Evolutionary conservation across 257 asterid species (phyloP), one percentile per base, ranked within the genome.

Genomic region (Petunia axillaris): DNA sequence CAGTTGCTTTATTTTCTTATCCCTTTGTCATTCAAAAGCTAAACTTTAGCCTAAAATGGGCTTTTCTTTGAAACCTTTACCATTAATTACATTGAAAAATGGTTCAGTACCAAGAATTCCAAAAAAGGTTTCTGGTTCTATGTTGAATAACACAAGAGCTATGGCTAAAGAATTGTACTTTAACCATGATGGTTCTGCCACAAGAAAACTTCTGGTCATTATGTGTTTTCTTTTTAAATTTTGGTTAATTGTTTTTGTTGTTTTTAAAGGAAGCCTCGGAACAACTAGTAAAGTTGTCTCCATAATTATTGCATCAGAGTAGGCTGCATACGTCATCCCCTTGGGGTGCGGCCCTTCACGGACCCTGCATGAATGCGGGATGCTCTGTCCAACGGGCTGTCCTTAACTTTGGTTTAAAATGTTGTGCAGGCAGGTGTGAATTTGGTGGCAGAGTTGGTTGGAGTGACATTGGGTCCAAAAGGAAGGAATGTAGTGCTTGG

Each of bases 401-500:
- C 25, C 25, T 76, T 39, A 44, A 2, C 38, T 1, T 59, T 77
- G 44, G 57, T 44, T 60, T 70, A n/a, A 36, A 63, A 43, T 75
- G 64, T 84, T 57, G 79, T 81, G 79, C 83, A 94, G 97, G 96
- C 86, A 81, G 98, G 98, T 78, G 97, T 88, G 48, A 83, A 89
- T 77, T 86, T 88, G 87, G 96, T 92, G 82, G 97, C 97, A 58
- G 94, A 94, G 83, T 80, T 94, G 50, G 91, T 94, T 83, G 98
- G 97, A 70, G 94, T 92, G 77, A 94, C 98, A 10, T 25, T 94
- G 84, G 98, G 98, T 37, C 98, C 98, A 48, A 94, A 91, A 87
- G 98, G 97, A 81, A 89, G 98, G 81, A 94, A 94, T 87, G 97
- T 94, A 83, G 97, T 94, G 80, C 81, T 94, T 91, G 94, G 90